These are phyloP conservation scores for Backusella luteola DNA, from an alignment of 192 early-diverging fungal genomes.

Conservation along the genomic window DNA sequence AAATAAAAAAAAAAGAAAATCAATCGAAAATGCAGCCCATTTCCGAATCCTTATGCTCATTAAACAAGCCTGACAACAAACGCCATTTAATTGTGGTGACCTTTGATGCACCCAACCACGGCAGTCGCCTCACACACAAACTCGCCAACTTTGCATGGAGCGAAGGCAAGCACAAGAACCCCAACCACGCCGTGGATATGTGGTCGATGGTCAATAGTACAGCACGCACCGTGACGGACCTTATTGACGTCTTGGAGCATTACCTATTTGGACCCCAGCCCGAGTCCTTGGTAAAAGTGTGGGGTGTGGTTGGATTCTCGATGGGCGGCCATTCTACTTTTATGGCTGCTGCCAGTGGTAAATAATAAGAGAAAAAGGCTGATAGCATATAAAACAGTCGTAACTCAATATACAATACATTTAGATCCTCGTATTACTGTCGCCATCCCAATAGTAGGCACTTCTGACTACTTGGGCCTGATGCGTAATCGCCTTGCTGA, in stretches of 20 bases:
- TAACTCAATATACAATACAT: background rate
- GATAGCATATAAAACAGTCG: no score
- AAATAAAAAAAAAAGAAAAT: slow-evolving; percentile 6
- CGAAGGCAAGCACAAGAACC: slow-evolving; percentile 31
- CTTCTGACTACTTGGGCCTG: slow-evolving; percentile 16
- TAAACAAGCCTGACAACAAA: slow-evolving; percentile 5
- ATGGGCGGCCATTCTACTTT: slow-evolving; percentile 54
- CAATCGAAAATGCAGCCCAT: slow-evolving; percentile 21
- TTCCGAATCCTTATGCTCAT: slow-evolving; percentile 10
- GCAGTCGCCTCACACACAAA: slow-evolving; percentile 35
- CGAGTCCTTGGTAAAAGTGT: slow-evolving; percentile 32
- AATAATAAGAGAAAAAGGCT: background rate
- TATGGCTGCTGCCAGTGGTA: slow-evolving; percentile 40
- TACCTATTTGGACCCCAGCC: slow-evolving; percentile 36
- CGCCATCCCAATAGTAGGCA: slow-evolving; percentile 27
- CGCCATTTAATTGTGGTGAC: slow-evolving; percentile 38
- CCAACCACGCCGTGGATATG: slow-evolving; percentile 48
- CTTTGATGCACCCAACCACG: slow-evolving; percentile 60
- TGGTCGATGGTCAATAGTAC: slow-evolving; percentile 39
- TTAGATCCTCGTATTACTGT: slow-evolving; percentile 32
- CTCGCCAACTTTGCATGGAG: slow-evolving; percentile 40
- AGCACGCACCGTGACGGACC: slow-evolving; percentile 40
- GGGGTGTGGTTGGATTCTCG: slow-evolving; percentile 49
- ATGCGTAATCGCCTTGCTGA: slow-evolving; percentile 10
- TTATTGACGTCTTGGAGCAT: slow-evolving; percentile 49